Base-by-base conservation (phyloP, 2,329 filamentous ascomycete species). In the Cadophora malorum region DNA sequence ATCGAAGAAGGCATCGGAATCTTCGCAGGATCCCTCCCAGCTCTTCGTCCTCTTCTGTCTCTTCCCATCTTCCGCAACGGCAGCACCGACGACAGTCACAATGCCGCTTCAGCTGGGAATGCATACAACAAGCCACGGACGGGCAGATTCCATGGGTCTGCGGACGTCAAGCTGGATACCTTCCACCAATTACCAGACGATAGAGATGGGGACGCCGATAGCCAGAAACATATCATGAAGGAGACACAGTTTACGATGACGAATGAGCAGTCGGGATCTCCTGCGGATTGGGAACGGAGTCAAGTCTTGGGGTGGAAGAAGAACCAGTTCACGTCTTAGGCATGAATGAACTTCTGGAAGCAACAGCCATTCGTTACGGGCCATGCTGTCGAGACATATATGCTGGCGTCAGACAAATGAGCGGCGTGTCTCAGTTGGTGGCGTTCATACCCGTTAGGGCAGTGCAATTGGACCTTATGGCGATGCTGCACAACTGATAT, bases 1-100 rank as follows among this genome's bases (percentile, higher is more conserved):
- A 78, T 83, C 28, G 83, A 84, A 69, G 81, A 82, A 41, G 83
- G 81, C 10, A 82, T 81, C 21, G 83, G 83, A 21, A 83, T 86
- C 69, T 79, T 82, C 8, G 82, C 84, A 14, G 83, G 82, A 2
- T 83, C 81, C 8, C 76, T 82, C 47, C 81, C 82, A 8, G 80
- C 82, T 4, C 78, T 84, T 1, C 81, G 83, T 0, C 82, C 82
- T 1, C 74, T 84, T 8, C 77, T 84, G 63, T 73, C 74, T 63
- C 67, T 78, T 45, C 71, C 76, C 8, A 65, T 73, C 50, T 60
- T 79, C 61, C 16, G 53, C 10, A 69, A 69, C 63, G 65, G 45
- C 8, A 72, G 66, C 56, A 66, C 63, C 3, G 47, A 8, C 1
- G 47, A 59, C 16, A 47, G 68, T 25, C 50, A 61, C 41, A 67